Percentiles rank a stretch among this genome's conserved stretches.
Evolutionary conservation across 176 grass and related monocot species (phyloP).

Genomic region (Chloris gayana): DNA sequence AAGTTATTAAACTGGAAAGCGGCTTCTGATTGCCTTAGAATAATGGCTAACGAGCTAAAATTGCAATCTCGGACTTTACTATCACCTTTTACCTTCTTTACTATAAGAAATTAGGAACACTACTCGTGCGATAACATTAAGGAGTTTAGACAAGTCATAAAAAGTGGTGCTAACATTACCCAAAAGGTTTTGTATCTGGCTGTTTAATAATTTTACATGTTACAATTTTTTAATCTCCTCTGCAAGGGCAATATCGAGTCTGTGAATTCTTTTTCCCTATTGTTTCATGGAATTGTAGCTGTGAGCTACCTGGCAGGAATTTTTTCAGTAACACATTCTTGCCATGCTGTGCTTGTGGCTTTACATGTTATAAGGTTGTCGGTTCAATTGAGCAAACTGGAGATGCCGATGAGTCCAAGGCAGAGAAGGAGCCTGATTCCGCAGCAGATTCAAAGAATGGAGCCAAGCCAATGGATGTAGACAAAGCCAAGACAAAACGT

Average conservation of each 20-base stretch:
- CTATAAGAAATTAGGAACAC: background rate
- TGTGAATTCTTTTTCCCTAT: background rate
- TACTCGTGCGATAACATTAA: background rate
- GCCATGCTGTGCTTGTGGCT: background rate
- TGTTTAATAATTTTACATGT: background rate
- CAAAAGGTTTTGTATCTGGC: background rate
- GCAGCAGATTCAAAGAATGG: conserved; percentile 76
- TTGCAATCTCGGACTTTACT: conserved; percentile 24
- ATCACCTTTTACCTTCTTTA: background rate
- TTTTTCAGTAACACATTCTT: conserved; percentile 6
- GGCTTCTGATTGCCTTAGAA: background rate
- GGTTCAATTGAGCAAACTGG: conserved; percentile 82
- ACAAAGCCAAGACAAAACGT: conserved; percentile 75
- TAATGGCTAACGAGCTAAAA: background rate
- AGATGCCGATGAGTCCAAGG: conserved; percentile 57
- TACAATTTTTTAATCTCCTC: background rate
- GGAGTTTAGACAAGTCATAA: background rate
- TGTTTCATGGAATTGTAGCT: conserved; percentile 4
- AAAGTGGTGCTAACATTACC: background rate
- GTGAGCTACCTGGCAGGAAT: background rate
- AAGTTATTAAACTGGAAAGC: background rate
- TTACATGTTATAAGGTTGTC: conserved; percentile 63
- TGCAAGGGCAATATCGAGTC: background rate
- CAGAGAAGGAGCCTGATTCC: conserved; percentile 76
- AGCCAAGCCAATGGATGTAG: conserved; percentile 68